Base-by-base conservation (phyloP, 306 rosid species). In the Comarum palustre region DNA sequence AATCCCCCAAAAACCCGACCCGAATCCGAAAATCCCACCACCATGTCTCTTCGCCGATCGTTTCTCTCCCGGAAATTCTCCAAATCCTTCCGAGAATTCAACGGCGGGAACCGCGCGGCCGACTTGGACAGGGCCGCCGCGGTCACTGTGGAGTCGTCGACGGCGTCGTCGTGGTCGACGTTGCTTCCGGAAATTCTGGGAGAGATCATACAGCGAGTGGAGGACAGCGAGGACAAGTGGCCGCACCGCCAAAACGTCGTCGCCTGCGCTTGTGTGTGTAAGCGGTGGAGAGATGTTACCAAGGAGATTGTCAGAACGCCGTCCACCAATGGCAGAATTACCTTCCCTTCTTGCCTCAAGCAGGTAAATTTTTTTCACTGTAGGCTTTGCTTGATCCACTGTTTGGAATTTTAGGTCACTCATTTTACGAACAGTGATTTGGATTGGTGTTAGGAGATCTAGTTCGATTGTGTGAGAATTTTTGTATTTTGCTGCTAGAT, bases 291-390 rank as follows among this genome's bases (percentile, higher is more conserved):
- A 57, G 92, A 95, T 43, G 68, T 84, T 27, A 83, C 97, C 5
- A 88, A 86, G 52, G 88, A 95, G 87, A 82, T 92, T 85, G 93
- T 83, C 0, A 71, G 73, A 9, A 73, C 84, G 4, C 88, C 96
- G 20, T 77, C 83, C 0, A 82, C 72, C 22, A 72, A 61, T 41
- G 93, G 96, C 10, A 90, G 59, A 84, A 95, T 95, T 69, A 91
- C 99, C 42, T 95, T 95, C 80, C 99, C 99, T 45, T 88, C 99
- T 29, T 95, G 92, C 65, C 99, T 95, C 29, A 95, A 90, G 76
- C 95, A 95, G 99, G 99, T 95, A 7, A 13, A 66, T 3, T 9
- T 24, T 15, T 25, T 4, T 43, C 22, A 4, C 29, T 52, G 24
- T 14, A 2, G 0, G 32, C 3, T 24, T 24, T 8, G 48, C 38